Evolutionary conservation across 2,329 filamentous ascomycete species (phyloP), one percentile per base, ranked within the genome.

Genomic region (Exophiala viscosa): DNA sequence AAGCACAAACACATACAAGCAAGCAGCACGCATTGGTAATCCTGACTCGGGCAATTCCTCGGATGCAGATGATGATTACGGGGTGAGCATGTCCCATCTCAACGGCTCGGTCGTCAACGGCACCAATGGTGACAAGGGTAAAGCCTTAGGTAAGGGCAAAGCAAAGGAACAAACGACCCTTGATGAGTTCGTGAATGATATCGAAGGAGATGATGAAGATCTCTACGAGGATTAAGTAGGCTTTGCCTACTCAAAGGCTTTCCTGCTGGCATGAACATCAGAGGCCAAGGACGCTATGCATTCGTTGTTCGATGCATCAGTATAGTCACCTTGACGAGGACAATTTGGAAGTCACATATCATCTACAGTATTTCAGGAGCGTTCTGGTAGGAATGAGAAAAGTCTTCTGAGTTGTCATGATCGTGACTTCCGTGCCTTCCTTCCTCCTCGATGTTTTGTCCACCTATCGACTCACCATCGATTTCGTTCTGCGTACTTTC

Each of bases 71-170:
- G 66, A 67, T 45, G 67, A 64, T 52, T 67, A 64, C 54, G 64
- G 60, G 52, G 62, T 66, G 35, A 64, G 55, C 50, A 68, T 60
- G 44, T 50, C 54, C 34, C 71, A 63, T 47, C 64, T 66, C 39
- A 64, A 66, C 28, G 67, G 64, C 14, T 62, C 45, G 5, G 58
- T 57, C 59, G 62, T 45, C 62, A 66, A 48, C 62, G 65, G 40
- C 61, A 66, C 56, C 31, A 53, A 54, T 32, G 48, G 50, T 10
- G 64, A 65, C 45, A 69, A 58, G 28, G 50, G 45, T 7, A 70
- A 75, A 54, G 68, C 67, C 15, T 75, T 73, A 59, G 66, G 62
- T 31, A 73, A 69, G 51, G 57, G 46, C 33, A 72, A 68, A 52
- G 57, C 46, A 9, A 54, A 48, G 20, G 54, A 50, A 18, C 39